Evolutionary conservation across 495 filamentous ascomycete species (phyloP), one percentile per base, ranked within the genome.

Genomic region (Lasiosphaeris hirsuta): DNA sequence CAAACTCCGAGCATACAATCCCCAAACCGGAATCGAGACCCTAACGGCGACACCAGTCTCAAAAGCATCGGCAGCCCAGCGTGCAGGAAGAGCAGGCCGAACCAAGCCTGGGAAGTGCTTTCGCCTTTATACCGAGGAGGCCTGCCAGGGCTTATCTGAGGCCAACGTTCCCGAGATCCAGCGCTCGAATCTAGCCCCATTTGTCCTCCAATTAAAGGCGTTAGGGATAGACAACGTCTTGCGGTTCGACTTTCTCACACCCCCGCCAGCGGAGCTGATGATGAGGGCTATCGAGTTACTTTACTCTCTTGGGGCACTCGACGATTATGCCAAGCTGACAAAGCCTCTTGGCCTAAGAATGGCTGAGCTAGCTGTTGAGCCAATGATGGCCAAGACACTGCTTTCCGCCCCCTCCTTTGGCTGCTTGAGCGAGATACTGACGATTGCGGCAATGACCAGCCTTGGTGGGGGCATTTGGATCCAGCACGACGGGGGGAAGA

Each of bases 101-200:
- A 97, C 93, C 0, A 93, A 86, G 61, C 84, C 95, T 2, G 94
- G 94, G 7, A 98, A 97, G 75, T 97, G 95, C 67, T 97, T 89
- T 67, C 86, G 93, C 8, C 79, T 98, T 1, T 97, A 96, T 69
- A 96, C 92, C 14, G 90, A 96, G 68, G 76, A 84, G 39, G 80
- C 78, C 5, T 96, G 85, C 66, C 79, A 84, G 47, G 64, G 71
- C 19, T 78, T 99, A n/a, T 78, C 81, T 8, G 90, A 90, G 60
- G 78, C 85, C 19, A 93, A 86, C 2, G 75, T 90, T 3, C 93
- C 95, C 1, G 94, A 99, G 70, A 93, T 97, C 46, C 93, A 97
- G 66, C 82, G 95, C 47, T 92, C 89, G 18, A 95, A 97, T 66
- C 84, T 99, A 39, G 92, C 94, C 0, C 90, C 93, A 0, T 83